These are phyloP conservation scores for Mycena albidolilacea DNA, from an alignment of 768 basidiomycete genomes.

Conservation along the genomic window DNA sequence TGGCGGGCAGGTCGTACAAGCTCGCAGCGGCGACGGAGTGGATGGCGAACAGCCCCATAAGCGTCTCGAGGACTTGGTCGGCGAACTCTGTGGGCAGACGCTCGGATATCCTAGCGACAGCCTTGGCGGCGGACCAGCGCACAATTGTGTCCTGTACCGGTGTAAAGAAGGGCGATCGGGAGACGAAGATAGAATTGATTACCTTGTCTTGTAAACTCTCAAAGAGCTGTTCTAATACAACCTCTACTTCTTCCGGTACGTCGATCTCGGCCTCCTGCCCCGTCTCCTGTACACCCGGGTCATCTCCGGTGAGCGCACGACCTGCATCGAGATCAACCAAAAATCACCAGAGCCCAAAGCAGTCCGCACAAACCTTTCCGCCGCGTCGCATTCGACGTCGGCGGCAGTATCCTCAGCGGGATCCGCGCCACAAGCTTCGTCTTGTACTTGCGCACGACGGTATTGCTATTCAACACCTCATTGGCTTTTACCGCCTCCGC, in stretches of 20 bases:
- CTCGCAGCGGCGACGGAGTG: slow-evolving; percentile 77
- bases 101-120: slow-evolving; percentile 86
- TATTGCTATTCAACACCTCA: slow-evolving; percentile 65
- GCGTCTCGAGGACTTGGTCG: slow-evolving; percentile 85
- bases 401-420: slow-evolving; percentile 74
- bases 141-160: slow-evolving; percentile 88
- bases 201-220: slow-evolving; percentile 87
- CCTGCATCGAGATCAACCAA: slow-evolving; percentile 43
- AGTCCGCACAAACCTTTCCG: slow-evolving; percentile 56
- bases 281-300: slow-evolving; percentile 34
- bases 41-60: slow-evolving; percentile 82
- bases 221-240: slow-evolving; percentile 80
- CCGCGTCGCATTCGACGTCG: slow-evolving; percentile 48
- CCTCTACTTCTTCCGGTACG: slow-evolving; percentile 85
- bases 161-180: slow-evolving; percentile 14
- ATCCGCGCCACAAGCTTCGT: slow-evolving; percentile 79
- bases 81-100: slow-evolving; percentile 83
- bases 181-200: slow-evolving; percentile 31
- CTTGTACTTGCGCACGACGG: slow-evolving; percentile 76
- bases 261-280: slow-evolving; percentile 64
- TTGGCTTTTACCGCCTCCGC: slow-evolving; percentile 58
- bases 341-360: background rate
- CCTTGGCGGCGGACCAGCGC: slow-evolving; percentile 95
- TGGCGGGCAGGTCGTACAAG: slow-evolving; percentile 79
- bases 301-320: slow-evolving; percentile 49